Conservation (phyloP, 176 grass and related monocot species). For the Tillandsia fasciculata region DNA sequence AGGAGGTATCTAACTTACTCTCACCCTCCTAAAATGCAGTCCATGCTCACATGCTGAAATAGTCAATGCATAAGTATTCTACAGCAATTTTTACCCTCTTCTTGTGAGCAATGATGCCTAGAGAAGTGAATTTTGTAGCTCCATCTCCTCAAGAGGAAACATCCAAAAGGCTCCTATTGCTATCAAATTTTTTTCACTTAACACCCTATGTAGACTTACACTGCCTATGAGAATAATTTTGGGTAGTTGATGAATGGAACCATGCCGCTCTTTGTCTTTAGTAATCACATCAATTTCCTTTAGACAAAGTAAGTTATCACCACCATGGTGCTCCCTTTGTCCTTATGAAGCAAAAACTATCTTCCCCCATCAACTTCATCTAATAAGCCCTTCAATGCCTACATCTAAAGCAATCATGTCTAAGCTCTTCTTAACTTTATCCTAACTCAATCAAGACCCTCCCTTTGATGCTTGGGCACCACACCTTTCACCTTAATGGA, state of each 20-base stretch:
- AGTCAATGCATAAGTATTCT: background rate
- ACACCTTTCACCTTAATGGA: background rate
- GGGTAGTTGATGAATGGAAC: constrained; percentile 1
- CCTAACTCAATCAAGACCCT: background rate
- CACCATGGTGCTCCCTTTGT: background rate
- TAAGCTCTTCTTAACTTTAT: background rate
- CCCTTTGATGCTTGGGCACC: background rate
- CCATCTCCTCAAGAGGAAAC: too few relatives aligned
- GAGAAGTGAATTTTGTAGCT: background rate
- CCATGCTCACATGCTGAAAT: background rate
- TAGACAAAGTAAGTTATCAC: constrained; percentile 1
- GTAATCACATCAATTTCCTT: constrained; percentile 7
- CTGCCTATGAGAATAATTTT: background rate
- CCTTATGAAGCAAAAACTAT: background rate
- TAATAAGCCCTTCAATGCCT: background rate
- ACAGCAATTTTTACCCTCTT: background rate
- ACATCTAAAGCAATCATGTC: constrained; percentile 1
- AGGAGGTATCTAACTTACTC: too few relatives aligned
- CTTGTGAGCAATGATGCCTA: background rate
- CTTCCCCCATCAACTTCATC: background rate
- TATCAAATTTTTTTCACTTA: background rate
- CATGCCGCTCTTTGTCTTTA: background rate
- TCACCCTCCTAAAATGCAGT: too few relatives aligned
- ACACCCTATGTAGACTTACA: background rate
- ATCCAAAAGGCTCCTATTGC: too few relatives aligned